Evolutionary conservation across 1,284 basidiomycete genomes (phyloP).

Genomic region (Bondarzewia mesenterica): DNA sequence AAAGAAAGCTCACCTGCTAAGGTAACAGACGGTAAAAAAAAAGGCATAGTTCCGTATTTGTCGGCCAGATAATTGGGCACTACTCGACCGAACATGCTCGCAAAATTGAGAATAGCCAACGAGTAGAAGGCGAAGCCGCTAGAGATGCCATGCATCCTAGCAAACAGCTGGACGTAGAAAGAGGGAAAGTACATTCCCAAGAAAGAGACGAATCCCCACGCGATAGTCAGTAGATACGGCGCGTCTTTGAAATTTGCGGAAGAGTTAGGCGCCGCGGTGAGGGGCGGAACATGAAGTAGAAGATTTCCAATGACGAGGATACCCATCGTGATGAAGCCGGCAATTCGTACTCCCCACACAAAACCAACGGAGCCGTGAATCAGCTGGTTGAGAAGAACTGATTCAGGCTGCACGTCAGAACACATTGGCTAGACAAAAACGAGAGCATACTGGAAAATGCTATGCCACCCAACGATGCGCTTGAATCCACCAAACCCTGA

Average conservation of each 20-base stretch:
- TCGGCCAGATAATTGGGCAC: conserved; percentile 18
- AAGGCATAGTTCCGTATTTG: conserved; percentile 16
- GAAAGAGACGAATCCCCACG: conserved; percentile 15
- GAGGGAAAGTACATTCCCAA: conserved; percentile 20
- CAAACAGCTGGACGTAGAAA: conserved; percentile 22
- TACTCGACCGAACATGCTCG: conserved; percentile 18
- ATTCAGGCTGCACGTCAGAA: background rate
- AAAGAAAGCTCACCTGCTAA: conserved; percentile 11
- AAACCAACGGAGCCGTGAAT: conserved; percentile 17
- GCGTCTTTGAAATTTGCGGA: background rate
- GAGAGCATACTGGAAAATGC: conserved; percentile 12
- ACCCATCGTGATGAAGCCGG: conserved; percentile 14
- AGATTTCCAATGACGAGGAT: conserved; percentile 16
- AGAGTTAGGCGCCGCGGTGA: background rate
- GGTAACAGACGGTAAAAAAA: conserved; percentile 14
- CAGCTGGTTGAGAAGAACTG: conserved; percentile 17
- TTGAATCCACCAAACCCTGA: conserved; percentile 16
- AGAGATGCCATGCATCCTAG: conserved; percentile 14
- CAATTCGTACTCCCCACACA: conserved; percentile 15
- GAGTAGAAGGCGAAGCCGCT: conserved; percentile 17
- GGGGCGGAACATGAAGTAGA: conserved; percentile 12
- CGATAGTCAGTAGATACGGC: conserved; percentile 15
- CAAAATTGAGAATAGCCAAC: conserved; percentile 18
- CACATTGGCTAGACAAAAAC: background rate
- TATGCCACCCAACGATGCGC: conserved; percentile 15